Conservation (phyloP, 306 rosid species). For the Vicia faba region DNA sequence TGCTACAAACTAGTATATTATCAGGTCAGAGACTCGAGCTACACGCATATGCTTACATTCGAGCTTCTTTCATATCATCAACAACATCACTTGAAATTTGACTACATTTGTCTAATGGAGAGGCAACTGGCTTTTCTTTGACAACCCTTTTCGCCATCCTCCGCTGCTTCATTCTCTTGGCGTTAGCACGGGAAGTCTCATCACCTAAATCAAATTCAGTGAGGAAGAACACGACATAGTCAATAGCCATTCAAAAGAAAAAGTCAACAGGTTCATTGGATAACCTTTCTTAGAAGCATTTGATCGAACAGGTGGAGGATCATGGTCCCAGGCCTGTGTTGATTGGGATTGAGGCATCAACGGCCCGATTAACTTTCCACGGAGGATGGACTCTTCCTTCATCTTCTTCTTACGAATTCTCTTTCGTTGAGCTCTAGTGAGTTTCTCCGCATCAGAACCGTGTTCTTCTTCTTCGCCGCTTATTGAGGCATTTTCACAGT, state of each 20-base stretch:
- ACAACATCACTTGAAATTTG: conserved; percentile 22
- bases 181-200: conserved; percentile 1
- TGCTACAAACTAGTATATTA: background rate
- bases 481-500: conserved; percentile 36
- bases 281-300: conserved; percentile 44
- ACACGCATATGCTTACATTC: background rate
- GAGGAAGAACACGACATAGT: background rate
- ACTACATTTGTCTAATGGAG: conserved; percentile 29
- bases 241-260: background rate
- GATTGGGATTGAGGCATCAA: conserved; percentile 35
- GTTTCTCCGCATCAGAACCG: conserved; percentile 39
- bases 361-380: conserved; percentile 64
- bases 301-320: conserved; percentile 45
- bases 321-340: background rate
- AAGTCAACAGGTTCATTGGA: background rate
- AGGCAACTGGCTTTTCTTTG: conserved; percentile 32
- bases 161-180: conserved; percentile 52
- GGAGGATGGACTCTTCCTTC: conserved; percentile 56
- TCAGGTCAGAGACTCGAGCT: background rate
- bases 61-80: conserved; percentile 9
- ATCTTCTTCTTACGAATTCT: conserved; percentile 63
- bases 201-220: conserved; percentile 42
- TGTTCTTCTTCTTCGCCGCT: conserved; percentile 38
- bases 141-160: conserved; percentile 59
- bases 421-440: conserved; percentile 73